Evolutionary conservation across 768 basidiomycete genomes (phyloP).

Genomic region (Amyloporia xantha): DNA sequence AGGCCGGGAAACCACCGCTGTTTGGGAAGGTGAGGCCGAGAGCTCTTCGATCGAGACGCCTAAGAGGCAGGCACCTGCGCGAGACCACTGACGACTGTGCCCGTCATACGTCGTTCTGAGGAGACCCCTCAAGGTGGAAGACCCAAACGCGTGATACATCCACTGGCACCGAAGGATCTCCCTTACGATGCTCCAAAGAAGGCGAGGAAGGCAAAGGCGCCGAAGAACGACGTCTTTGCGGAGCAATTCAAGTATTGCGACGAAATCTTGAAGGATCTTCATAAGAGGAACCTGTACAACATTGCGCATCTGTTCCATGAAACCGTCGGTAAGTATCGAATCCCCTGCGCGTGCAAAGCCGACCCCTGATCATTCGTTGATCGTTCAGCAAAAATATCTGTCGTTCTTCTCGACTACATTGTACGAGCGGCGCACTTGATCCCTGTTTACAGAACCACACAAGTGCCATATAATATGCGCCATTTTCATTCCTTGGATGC

Average conservation of each 20-base stretch:
- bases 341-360: too few species aligned
- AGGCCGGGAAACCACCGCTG: slow-evolving; percentile 41
- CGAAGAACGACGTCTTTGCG: slow-evolving; percentile 58
- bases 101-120: slow-evolving; percentile 78
- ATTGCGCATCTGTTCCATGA: slow-evolving; percentile 85
- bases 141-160: slow-evolving; percentile 98
- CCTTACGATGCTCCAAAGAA: slow-evolving; percentile 78
- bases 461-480: too few species aligned
- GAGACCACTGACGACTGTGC: slow-evolving; percentile 75
- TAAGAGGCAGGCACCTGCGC: slow-evolving; percentile 40
- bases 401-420: too few species aligned
- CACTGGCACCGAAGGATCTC: slow-evolving; percentile 88
- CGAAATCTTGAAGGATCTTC: slow-evolving; percentile 68
- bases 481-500: too few species aligned
- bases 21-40: slow-evolving; percentile 32
- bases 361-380: too few species aligned
- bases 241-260: slow-evolving; percentile 83
- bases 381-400: too few species aligned
- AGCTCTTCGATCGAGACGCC: slow-evolving; percentile 12
- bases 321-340: slow-evolving; percentile 79
- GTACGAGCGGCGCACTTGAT: too few species aligned
- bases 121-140: slow-evolving; percentile 48
- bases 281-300: slow-evolving; percentile 69
- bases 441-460: too few species aligned
- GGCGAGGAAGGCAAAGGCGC: slow-evolving; percentile 50